These are phyloP conservation scores for Quercus tomentella DNA, from an alignment of 331 rosid genomes.

Conservation along the genomic window DNA sequence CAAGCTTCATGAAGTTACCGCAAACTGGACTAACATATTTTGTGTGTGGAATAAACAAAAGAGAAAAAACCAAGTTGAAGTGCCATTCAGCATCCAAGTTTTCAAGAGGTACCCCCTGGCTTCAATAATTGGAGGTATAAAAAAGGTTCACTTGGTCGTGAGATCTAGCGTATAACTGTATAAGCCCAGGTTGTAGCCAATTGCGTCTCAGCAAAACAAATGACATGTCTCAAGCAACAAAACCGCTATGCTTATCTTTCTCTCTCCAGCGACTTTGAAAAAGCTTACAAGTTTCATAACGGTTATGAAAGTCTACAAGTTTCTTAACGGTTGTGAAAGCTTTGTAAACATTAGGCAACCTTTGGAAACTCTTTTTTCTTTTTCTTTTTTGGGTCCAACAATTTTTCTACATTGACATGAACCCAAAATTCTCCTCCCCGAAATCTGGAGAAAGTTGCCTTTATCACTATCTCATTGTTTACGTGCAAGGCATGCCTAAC, in stretches of 20 bases:
- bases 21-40: too few relatives aligned
- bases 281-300: background rate
- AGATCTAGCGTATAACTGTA: too few relatives aligned
- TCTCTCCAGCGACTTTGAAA: background rate
- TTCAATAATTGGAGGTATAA: too few relatives aligned
- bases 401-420: background rate
- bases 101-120: too few relatives aligned
- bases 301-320: background rate
- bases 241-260: background rate
- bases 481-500: slow-evolving; percentile 59
- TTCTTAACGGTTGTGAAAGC: slow-evolving; percentile 2
- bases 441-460: background rate
- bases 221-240: background rate
- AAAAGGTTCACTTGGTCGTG: too few relatives aligned
- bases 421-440: slow-evolving; percentile 17
- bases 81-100: too few relatives aligned
- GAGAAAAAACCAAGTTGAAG: too few relatives aligned
- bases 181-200: background rate
- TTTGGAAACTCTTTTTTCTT: background rate
- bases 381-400: background rate
- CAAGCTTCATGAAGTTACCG: too few relatives aligned
- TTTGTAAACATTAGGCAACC: slow-evolving; percentile 2
- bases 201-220: slow-evolving; percentile 25
- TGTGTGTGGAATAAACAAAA: too few relatives aligned
- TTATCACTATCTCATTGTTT: background rate